Base-by-base conservation (phyloP, 106 monocot genomes). In the Hemerocallis citrina region DNA sequence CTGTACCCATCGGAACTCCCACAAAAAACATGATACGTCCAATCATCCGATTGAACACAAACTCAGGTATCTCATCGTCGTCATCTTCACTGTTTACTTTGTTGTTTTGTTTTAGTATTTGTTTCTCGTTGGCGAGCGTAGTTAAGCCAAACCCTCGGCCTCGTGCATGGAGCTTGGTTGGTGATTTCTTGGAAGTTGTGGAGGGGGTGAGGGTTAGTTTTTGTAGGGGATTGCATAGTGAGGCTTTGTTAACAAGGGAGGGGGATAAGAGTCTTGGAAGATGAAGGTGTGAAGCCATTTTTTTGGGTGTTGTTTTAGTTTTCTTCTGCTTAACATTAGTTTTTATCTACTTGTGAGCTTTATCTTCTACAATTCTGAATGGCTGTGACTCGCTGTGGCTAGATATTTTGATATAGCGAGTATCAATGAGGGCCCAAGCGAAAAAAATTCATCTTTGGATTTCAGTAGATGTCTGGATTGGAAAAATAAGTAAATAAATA, bases 1-100 rank as follows among this genome's bases (percentile, higher is more conserved):
- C 85, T 6, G 68, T 62, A 12, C 48, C 93, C 76, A 93, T 85
- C 5, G 93, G 93, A 5, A 49, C 12, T 5, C 77, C 85, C 0
- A 93, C 89, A 9, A 42, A 69, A 55, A 70, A n/a, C 21, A 77
- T 10, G 9, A 88, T 68, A 2, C 92, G 58, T 29, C 38, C 62
- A 0, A 83, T 19, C 69, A 92, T 86, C 34, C 92, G 49, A 56
- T 92, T 60, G 64, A 83, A 92, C 19, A 92, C 92, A 32, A 21
- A 74, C 35, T 72, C 55, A 0, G 86, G 86, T 39, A 92, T 86
- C 68, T 68, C 86, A 12, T 92, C 86, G 12, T 76, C 81, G 4
- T 74, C 85, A 6, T 68, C 77, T 0, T 39, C 60, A 0, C 5
- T 65, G 43, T 37, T 0, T n/a, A 8, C 28, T 38, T 12, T 13